Evolutionary conservation across 1,284 basidiomycete species (phyloP).

Genomic region (Abortiporus biennis): DNA sequence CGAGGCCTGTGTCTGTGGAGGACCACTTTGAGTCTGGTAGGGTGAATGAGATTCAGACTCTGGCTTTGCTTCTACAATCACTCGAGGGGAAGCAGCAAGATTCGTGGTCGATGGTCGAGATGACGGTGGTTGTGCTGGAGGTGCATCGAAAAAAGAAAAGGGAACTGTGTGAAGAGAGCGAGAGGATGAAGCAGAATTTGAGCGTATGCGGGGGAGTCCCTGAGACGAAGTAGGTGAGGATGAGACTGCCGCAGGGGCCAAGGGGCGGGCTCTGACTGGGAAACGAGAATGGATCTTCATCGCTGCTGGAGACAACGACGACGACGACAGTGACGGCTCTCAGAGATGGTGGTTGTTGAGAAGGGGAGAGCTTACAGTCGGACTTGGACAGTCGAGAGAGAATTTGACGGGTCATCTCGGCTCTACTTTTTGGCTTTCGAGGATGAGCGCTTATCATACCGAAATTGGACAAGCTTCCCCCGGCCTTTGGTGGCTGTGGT

Average conservation of each 20-base stretch:
- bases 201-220: conserved; percentile 39
- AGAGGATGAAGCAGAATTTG: conserved; percentile 35
- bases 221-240: conserved; percentile 25
- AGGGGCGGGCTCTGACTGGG: conserved; percentile 34
- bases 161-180: conserved; percentile 37
- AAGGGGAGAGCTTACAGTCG: conserved; percentile 2
- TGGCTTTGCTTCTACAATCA: conserved; percentile 38
- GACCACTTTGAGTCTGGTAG: conserved; percentile 16
- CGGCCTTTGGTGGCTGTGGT: no score
- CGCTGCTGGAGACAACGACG: conserved; percentile 12
- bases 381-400: neutral
- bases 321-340: conserved; percentile 3
- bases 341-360: conserved; percentile 4
- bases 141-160: conserved; percentile 43
- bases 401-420: no score
- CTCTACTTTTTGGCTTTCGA: no score
- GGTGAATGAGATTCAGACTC: conserved; percentile 34
- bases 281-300: conserved; percentile 55
- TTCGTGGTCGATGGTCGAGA: conserved; percentile 34
- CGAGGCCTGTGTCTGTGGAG: conserved; percentile 22
- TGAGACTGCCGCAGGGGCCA: conserved; percentile 13
- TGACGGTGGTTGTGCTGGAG: conserved; percentile 32
- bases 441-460: no score
- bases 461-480: no score
- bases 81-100: conserved; percentile 35